These are phyloP conservation scores for Cladosporium oxysporum DNA, from an alignment of 2,329 filamentous ascomycete genomes.

Conservation along the genomic window DNA sequence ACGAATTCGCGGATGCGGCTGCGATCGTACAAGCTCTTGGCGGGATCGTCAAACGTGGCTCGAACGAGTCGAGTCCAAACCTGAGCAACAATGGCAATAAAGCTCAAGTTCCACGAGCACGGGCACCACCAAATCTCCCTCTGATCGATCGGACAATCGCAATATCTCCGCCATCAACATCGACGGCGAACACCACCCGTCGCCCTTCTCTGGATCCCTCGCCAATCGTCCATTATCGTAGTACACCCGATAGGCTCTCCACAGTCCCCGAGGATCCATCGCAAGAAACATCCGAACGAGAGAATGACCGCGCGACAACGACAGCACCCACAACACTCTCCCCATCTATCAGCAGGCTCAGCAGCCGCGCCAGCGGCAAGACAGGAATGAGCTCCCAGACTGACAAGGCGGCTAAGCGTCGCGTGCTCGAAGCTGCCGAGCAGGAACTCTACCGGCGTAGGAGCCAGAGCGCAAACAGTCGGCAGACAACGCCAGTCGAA, in stretches of 20 bases:
- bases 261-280: constrained; percentile 35
- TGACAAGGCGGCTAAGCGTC: constrained; percentile 39
- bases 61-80: constrained; percentile 24
- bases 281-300: constrained; percentile 25
- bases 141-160: constrained; percentile 37
- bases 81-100: constrained; percentile 9
- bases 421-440: constrained; percentile 37
- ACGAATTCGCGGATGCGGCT: constrained; percentile 90
- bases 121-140: neutral
- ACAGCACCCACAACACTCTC: constrained; percentile 22
- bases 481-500: constrained; percentile 34
- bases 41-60: constrained; percentile 83
- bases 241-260: constrained; percentile 34
- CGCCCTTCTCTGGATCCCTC: neutral
- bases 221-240: neutral
- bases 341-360: constrained; percentile 32
- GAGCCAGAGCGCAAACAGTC: constrained; percentile 28
- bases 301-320: constrained; percentile 20
- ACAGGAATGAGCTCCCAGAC: constrained; percentile 27
- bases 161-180: constrained; percentile 30
- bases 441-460: constrained; percentile 29
- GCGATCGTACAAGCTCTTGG: constrained; percentile 83
- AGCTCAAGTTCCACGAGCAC: constrained; percentile 16
- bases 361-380: constrained; percentile 26
- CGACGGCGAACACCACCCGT: constrained; percentile 5